Percentiles rank a stretch among this genome's conserved stretches.
phyloP scores from a whole-genome alignment of 2,329 filamentous ascomycete genomes.

The Trichoderma sp. region DNA sequence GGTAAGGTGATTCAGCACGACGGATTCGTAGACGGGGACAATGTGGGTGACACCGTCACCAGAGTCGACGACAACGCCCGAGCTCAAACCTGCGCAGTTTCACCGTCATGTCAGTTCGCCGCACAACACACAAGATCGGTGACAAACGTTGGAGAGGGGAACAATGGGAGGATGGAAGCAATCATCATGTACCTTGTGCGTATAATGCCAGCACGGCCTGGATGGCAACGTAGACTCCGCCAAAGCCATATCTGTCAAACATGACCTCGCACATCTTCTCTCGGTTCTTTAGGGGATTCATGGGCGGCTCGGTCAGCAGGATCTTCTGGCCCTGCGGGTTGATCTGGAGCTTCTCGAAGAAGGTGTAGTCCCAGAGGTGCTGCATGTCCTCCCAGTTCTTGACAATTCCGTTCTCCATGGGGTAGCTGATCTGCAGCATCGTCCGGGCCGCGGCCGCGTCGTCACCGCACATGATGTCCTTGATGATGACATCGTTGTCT shows the following conservation, averaged over 20 bases:
- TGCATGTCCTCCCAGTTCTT: slow-evolving; percentile 99
- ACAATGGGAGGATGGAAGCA: background rate
- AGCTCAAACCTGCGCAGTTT: slow-evolving; percentile 66
- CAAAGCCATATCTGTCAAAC: slow-evolving; percentile 96
- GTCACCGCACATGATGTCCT: slow-evolving; percentile 99
- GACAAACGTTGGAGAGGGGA: background rate
- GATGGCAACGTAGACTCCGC: slow-evolving; percentile 96
- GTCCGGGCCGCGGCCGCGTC: slow-evolving; percentile 93
- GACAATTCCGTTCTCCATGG: slow-evolving; percentile 99
- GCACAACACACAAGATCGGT: background rate
- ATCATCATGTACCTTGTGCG: slow-evolving; percentile 71
- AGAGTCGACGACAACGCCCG: slow-evolving; percentile 97
- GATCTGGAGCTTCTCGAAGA: slow-evolving; percentile 94
- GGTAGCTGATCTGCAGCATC: slow-evolving; percentile 98
- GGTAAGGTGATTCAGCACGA: slow-evolving; percentile 95
- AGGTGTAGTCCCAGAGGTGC: slow-evolving; percentile 99
- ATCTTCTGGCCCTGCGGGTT: slow-evolving; percentile 94
- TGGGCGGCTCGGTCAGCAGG: slow-evolving; percentile 92
- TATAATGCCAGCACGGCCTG: slow-evolving; percentile 96
- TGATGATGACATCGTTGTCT: slow-evolving; percentile 66
- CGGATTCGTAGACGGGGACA: slow-evolving; percentile 97
- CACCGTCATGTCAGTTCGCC: background rate
- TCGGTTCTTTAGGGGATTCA: slow-evolving; percentile 96
- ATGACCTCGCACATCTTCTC: slow-evolving; percentile 99
- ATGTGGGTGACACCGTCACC: slow-evolving; percentile 99